Evolutionary conservation across 1,139 yeast species (phyloP), one percentile per base, ranked within the genome.

Genomic region (Candida gigantensis): DNA sequence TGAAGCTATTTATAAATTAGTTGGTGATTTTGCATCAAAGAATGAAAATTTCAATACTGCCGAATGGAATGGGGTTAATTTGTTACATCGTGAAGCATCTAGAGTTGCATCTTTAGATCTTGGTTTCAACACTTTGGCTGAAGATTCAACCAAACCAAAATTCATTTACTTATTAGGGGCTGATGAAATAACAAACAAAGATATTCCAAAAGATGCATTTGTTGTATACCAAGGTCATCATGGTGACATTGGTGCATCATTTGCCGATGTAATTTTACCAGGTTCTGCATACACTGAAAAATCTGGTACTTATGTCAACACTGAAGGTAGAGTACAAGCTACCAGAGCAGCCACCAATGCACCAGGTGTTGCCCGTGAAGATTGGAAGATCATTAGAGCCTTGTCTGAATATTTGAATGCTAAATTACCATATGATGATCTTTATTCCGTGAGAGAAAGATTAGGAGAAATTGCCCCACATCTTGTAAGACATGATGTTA

Each of bases 321-420:
- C 95, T 32, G 96, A 87, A 66, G 96, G 96, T 50, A 81, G 96
- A 60, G 79, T 89, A 9, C 96, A 87, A 70, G 66, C 74, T 41
- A 84, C 95, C 3, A 78, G 94, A 51, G 95, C 96, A 34, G 94
- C 95, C 27, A 82, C 88, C 16, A 86, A 84, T 45, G 83, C 95
- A n/a, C 95, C 95, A 36, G 95, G 94, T 27, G 85, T 79, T 37
- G 95, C 95, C 30, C 83, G 96, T 60, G 95, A 87, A 64, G 96
- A 87, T 65, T 87, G 96, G 96, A 83, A 84, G 70, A 83, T 87
- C 48, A 64, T 87, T 52, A 80, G 94, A 63, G 96, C 95, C 7
- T 74, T 85, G 42, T 79, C 87, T 36, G 95, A 87, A 63, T 86
- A 84, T 58, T 69, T 87, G 52, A 81, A 79, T 37, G 77, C 76